Evolutionary conservation across 441 rosid genomes (phyloP).

Genomic region (Erodium trifolium): DNA sequence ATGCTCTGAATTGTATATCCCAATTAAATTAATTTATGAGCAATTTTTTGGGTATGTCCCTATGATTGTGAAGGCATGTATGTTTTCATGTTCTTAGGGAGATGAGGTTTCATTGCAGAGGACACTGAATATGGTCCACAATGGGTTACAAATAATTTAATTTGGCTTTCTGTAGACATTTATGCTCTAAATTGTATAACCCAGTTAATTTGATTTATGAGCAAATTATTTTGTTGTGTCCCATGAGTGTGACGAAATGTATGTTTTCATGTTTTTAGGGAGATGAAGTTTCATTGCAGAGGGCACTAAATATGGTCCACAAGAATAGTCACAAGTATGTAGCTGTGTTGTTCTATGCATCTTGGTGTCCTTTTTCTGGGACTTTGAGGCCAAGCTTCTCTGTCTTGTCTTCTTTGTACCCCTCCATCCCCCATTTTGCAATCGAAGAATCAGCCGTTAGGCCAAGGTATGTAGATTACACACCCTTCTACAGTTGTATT

Average conservation of each 20-base stretch:
- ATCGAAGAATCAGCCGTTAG: conserved; percentile 70
- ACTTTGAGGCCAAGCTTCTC: conserved; percentile 61
- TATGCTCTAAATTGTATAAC: no score
- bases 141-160: no score
- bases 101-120: conserved; percentile 63
- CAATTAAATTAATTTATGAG: no score
- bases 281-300: no score
- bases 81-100: conserved; percentile 43
- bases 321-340: conserved; percentile 45
- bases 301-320: conserved; percentile 22
- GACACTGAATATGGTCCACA: conserved; percentile 40
- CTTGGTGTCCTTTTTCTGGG: conserved; percentile 92
- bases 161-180: no score
- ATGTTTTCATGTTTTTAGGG: no score
- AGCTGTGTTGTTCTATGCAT: conserved; percentile 83
- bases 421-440: conserved; percentile 64
- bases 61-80: background rate
- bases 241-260: no score
- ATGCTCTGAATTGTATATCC: background rate
- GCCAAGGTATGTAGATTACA: conserved; percentile 52
- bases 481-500: background rate
- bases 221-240: no score
- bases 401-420: conserved; percentile 52
- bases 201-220: no score
- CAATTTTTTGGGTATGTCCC: no score